Evolutionary conservation across 129 eudicot genomes (phyloP).

Genomic region (Silybum marianum): DNA sequence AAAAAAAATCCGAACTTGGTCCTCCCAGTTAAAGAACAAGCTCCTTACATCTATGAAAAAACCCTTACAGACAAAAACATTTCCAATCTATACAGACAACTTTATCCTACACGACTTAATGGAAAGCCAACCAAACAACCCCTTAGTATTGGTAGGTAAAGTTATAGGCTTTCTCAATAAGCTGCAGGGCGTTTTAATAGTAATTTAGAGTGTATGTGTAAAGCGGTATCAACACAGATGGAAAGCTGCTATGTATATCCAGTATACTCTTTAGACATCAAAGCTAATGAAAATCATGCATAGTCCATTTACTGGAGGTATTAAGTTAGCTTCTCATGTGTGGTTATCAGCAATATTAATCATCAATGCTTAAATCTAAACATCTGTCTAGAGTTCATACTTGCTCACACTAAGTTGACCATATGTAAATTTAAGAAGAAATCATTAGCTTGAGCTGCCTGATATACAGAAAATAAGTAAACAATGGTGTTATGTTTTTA

Average conservation of each 20-base stretch:
- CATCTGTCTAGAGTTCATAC: neutral
- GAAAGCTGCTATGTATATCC: neutral
- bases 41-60: too few species aligned
- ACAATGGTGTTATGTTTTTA: neutral
- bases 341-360: neutral
- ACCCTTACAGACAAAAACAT: too few species aligned
- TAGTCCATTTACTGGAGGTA: neutral
- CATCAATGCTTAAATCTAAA: neutral
- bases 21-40: too few species aligned
- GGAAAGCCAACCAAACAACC: too few species aligned
- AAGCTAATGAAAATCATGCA: neutral
- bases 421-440: neutral
- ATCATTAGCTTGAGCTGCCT: neutral
- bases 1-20: too few species aligned
- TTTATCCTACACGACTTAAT: too few species aligned
- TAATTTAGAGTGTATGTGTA: neutral
- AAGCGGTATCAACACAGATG: neutral
- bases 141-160: conserved; percentile 2
- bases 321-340: neutral
- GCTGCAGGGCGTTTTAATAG: neutral
- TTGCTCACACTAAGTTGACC: neutral
- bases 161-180: neutral
- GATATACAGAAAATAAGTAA: neutral
- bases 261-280: neutral
- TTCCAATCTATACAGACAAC: too few species aligned